A percentile compares a stretch with the other conserved stretches of the same genome.
phyloP scores from a whole-genome alignment of 2,329 filamentous ascomycete species.

The Nigrograna mackinnonii region DNA sequence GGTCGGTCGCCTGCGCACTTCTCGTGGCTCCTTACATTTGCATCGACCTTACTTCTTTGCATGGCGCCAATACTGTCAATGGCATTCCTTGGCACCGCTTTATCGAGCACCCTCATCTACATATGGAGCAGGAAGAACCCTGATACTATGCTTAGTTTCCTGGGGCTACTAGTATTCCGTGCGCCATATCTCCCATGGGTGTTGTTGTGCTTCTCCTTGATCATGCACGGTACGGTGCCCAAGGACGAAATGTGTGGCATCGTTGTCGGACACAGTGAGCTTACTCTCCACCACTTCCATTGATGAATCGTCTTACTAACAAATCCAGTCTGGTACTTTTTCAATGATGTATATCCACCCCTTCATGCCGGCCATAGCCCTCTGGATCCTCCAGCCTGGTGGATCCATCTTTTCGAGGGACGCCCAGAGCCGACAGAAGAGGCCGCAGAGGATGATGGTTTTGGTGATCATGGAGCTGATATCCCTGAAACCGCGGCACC shows the following conservation, averaged over 20 bases:
- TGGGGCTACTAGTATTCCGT: slow-evolving; percentile 87
- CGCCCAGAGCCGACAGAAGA: slow-evolving; percentile 20
- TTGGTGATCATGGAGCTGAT: not conserved
- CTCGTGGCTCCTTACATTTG: slow-evolving; percentile 90
- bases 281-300: not conserved
- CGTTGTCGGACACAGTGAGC: slow-evolving; percentile 77
- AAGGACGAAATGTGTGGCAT: slow-evolving; percentile 97
- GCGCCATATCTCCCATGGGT: slow-evolving; percentile 97
- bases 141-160: slow-evolving; percentile 81
- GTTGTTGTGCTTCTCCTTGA: slow-evolving; percentile 85
- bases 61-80: slow-evolving; percentile 88
- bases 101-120: slow-evolving; percentile 93
- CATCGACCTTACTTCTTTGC: slow-evolving; percentile 75
- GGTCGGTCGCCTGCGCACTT: slow-evolving; percentile 90
- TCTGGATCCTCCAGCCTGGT: slow-evolving; percentile 87
- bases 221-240: slow-evolving; percentile 87
- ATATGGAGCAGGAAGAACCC: slow-evolving; percentile 97
- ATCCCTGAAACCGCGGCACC: slow-evolving; percentile 10
- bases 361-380: slow-evolving; percentile 83
- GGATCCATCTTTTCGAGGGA: slow-evolving; percentile 78
- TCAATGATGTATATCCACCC: slow-evolving; percentile 93
- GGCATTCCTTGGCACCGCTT: slow-evolving; percentile 89
- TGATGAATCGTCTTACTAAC: no score
- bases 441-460: slow-evolving; percentile 8
- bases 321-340: slow-evolving; percentile 85